phyloP scores from a whole-genome alignment of 805 yeast genomes.

The Yarrowia sp. region DNA sequence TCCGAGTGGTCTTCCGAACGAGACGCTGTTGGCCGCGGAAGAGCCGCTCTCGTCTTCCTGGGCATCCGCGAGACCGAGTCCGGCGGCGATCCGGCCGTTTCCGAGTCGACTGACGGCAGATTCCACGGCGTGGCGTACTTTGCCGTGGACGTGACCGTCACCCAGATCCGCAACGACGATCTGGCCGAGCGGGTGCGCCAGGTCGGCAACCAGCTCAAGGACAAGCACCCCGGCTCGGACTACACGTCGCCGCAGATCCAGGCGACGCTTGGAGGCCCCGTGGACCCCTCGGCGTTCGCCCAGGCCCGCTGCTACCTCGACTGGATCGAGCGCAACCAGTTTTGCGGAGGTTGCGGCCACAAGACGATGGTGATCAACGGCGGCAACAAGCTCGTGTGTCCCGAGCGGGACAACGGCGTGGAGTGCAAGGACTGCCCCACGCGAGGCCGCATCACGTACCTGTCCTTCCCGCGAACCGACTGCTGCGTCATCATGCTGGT shows the following conservation, averaged over 20 bases:
- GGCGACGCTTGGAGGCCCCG: constrained; percentile 34
- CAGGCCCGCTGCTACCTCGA: constrained; percentile 83
- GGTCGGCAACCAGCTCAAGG: constrained; percentile 5
- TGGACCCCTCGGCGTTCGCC: constrained; percentile 66
- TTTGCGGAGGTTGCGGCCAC: constrained; percentile 84
- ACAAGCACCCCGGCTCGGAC: constrained; percentile 26
- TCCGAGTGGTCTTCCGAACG: constrained; percentile 41
- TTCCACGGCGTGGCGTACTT: constrained; percentile 43
- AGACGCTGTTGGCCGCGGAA: constrained; percentile 37
- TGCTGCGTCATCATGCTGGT: constrained; percentile 83
- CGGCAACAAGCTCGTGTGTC: constrained; percentile 45
- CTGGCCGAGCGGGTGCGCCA: constrained; percentile 32
- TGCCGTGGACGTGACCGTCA: constrained; percentile 40
- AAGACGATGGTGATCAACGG: constrained; percentile 43
- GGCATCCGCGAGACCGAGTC: constrained; percentile 44
- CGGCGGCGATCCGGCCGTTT: constrained; percentile 31
- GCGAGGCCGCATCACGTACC: constrained; percentile 57
- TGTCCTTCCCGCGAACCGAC: constrained; percentile 90
- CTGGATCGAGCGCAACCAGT: constrained; percentile 72
- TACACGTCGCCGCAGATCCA: constrained; percentile 20
- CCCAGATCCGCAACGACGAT: constrained; percentile 26
- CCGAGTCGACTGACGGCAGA: constrained; percentile 30
- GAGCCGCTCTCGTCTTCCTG: constrained; percentile 44
- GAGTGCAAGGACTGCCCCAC: constrained; percentile 40
- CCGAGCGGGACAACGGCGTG: constrained; percentile 36